These are phyloP conservation scores for Phytophthora macrochlamydospora DNA, from an alignment of 352 stramenopile genomes.

Conservation along the genomic window DNA sequence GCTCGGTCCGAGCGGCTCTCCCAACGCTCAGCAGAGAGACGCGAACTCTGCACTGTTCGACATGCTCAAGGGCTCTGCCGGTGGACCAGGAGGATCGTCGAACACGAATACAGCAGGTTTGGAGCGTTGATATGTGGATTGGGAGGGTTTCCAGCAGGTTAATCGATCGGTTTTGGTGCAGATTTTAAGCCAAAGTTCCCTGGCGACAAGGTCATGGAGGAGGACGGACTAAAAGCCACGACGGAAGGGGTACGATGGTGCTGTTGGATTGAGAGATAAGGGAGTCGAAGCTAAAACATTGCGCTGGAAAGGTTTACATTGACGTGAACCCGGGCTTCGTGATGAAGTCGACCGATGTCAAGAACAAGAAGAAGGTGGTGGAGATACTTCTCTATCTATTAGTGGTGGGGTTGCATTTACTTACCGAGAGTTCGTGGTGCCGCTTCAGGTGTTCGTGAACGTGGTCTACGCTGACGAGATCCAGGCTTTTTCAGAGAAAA, in stretches of 20 bases:
- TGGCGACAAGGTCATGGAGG: slow-evolving; percentile 76
- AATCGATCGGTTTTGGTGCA: slow-evolving; percentile 3
- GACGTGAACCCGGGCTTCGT: slow-evolving; percentile 81
- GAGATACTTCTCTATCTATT: not conserved
- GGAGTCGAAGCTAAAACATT: not conserved
- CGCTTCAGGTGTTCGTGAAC: slow-evolving; percentile 79
- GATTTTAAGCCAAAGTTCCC: slow-evolving; percentile 70
- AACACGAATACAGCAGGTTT: slow-evolving; percentile 24
- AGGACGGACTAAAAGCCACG: slow-evolving; percentile 52
- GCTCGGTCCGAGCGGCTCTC: not conserved
- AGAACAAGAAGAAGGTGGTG: slow-evolving; percentile 67
- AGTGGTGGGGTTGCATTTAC: not conserved
- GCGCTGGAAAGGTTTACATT: slow-evolving; percentile 59
- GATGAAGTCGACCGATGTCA: slow-evolving; percentile 71
- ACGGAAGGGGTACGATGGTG: slow-evolving; percentile 57
- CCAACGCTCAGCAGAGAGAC: slow-evolving; percentile 19
- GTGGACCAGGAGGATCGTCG: slow-evolving; percentile 6
- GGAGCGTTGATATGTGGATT: not conserved
- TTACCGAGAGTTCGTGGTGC: no score
- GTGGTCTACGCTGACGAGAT: slow-evolving; percentile 72
- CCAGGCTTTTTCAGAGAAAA: slow-evolving; percentile 76
- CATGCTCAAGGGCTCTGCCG: slow-evolving; percentile 47
- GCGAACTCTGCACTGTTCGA: slow-evolving; percentile 52
- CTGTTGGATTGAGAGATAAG: not conserved
- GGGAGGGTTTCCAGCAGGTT: slow-evolving; percentile 1